Evolutionary conservation across 768 basidiomycete genomes (phyloP).

Genomic region (Termitomyces sp.): DNA sequence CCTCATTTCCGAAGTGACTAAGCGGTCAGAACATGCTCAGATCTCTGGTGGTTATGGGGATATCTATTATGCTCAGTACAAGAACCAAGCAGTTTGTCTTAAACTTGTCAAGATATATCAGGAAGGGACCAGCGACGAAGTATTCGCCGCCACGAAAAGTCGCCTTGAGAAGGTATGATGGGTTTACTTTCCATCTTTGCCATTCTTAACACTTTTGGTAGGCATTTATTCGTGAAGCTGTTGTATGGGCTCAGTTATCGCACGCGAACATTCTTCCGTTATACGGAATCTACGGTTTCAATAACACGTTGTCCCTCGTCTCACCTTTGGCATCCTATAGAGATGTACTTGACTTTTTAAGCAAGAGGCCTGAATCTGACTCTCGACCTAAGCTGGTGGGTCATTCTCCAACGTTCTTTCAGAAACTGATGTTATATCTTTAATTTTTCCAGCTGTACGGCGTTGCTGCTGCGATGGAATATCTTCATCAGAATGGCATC

Average conservation of each 20-base stretch:
- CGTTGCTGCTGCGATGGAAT: slow-evolving; percentile 27
- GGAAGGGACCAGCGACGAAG: background rate
- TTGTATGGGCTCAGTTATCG: background rate
- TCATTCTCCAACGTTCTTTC: slow-evolving; percentile 7
- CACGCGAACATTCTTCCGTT: slow-evolving; percentile 3
- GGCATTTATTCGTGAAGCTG: background rate
- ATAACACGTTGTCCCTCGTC: slow-evolving; percentile 27
- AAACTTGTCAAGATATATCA: slow-evolving; percentile 10
- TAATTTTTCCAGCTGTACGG: slow-evolving; percentile 23
- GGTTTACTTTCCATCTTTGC: background rate
- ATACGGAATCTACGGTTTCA: slow-evolving; percentile 16
- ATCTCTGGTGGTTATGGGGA: slow-evolving; percentile 23
- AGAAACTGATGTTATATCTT: background rate
- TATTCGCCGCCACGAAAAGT: slow-evolving; percentile 8
- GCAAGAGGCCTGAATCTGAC: slow-evolving; percentile 10
- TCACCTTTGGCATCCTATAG: slow-evolving; percentile 35
- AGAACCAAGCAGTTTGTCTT: slow-evolving; percentile 14
- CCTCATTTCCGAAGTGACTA: slow-evolving; percentile 3
- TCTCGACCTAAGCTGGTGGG: slow-evolving; percentile 11
- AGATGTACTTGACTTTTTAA: slow-evolving; percentile 23
- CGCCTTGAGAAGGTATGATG: slow-evolving; percentile 18
- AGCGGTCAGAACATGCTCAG: background rate
- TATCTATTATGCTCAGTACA: slow-evolving; percentile 19
- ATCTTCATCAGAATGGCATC: slow-evolving; percentile 30
- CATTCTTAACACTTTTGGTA: slow-evolving; percentile 15